A percentile compares a stretch with the other conserved stretches of the same genome.
Evolutionary conservation across 1,284 basidiomycete genomes (phyloP).

Genomic region (Ustilago sp.): DNA sequence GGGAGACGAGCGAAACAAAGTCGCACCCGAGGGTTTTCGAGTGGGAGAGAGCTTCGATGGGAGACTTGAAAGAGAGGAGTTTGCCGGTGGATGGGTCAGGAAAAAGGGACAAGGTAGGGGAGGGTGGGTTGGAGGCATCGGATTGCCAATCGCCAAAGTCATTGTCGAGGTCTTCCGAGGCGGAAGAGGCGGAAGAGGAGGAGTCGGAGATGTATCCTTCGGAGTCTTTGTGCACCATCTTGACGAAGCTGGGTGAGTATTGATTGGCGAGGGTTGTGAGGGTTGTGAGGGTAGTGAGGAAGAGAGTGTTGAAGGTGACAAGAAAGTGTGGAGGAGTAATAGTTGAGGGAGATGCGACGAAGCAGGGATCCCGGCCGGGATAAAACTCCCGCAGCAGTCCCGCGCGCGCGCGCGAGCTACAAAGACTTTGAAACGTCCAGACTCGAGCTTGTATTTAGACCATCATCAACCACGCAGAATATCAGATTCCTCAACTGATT

Average conservation of each 20-base stretch:
- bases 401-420: no score
- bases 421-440: no score
- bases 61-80: constrained; percentile 36
- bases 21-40: constrained; percentile 59
- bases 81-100: constrained; percentile 13
- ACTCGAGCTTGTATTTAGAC: no score
- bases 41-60: constrained; percentile 54
- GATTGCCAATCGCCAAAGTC: constrained; percentile 52
- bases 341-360: no score
- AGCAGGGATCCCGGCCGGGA: no score
- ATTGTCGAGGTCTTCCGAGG: constrained; percentile 41
- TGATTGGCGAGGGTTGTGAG: background rate
- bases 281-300: background rate
- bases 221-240: constrained; percentile 48
- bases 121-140: constrained; percentile 27
- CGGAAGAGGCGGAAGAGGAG: constrained; percentile 23
- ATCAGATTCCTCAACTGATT: no score
- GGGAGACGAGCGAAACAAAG: constrained; percentile 44
- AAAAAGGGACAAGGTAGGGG: constrained; percentile 31
- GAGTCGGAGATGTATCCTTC: constrained; percentile 32
- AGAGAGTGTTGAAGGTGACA: background rate
- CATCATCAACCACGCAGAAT: no score
- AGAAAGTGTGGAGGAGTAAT: constrained; percentile 14
- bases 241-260: background rate
- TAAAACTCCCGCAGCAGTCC: no score